Base-by-base conservation (phyloP, 805 yeast species). In the Zygotorulaspora chibaensis region DNA sequence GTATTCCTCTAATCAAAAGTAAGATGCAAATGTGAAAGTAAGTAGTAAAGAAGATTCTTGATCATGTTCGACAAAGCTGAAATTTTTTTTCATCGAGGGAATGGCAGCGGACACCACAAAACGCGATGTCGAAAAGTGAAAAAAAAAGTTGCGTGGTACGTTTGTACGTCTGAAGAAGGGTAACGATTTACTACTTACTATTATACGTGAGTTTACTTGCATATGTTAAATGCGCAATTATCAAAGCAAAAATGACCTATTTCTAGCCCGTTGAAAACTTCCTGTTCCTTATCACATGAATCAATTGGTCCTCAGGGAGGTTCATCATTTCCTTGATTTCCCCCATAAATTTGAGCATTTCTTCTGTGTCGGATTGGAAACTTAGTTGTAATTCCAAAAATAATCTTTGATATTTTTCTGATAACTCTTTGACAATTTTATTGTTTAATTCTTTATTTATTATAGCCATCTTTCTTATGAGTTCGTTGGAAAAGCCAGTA, bases 371-470 rank as follows among this genome's bases (percentile, higher is more conserved):
- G 31, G 50, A 57, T 28, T 65, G 62, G 45, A 70, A 70, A 23
- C 59, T 64, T 2, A 28, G 45, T 47, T 65, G 68, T 29, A 70
- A 48, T 3, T 66, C 64, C 10, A 54, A 53, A 41, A 70, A 63
- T 30, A 68, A 31, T 0, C 37, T 46, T 37, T 67, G 66, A 45
- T 70, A 70, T 44, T 69, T 69, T 8, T 48, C 50, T 0, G 72
- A 61, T 39, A 70, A 45, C 30, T 69, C 71, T 15, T 44, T 49
- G 47, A 65, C 53, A 2, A 70, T 57, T 42, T 61, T 67, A 35
- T 60, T 56, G 43, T 68, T 70, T 46, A 70, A 51, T 45, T 68
- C 73, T 5, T 61, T 56, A 43, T 69, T 70, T 38, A 70, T 65
- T 5, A 70, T 54, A 3, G 57, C 54, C 33, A 70, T 62, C 49